These are phyloP conservation scores for Brettanomyces sp. DNA, from an alignment of 805 yeast species.

Conservation along the genomic window DNA sequence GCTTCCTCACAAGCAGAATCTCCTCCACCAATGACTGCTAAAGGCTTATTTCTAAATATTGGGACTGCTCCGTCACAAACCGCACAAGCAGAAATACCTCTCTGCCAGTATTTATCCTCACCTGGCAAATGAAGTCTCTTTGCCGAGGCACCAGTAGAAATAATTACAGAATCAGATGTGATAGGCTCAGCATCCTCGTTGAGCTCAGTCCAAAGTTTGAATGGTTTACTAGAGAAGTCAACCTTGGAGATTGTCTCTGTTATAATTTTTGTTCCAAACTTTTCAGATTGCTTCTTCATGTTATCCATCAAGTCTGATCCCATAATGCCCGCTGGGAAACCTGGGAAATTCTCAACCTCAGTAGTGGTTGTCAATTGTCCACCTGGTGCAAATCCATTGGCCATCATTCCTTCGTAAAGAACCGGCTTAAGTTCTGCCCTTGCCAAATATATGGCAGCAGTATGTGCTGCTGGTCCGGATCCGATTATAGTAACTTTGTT, in stretches of 20 bases:
- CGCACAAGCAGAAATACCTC: constrained; percentile 98
- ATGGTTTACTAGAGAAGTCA: constrained; percentile 80
- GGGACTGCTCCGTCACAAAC: constrained; percentile 99
- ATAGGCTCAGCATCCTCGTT: constrained; percentile 86
- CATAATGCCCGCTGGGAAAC: constrained; percentile 87
- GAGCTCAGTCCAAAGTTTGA: constrained; percentile 95
- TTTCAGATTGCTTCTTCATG: constrained; percentile 81
- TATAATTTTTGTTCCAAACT: constrained; percentile 88
- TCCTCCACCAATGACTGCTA: constrained; percentile 98
- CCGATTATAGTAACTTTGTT: constrained; percentile 84
- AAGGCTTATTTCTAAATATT: constrained; percentile 93
- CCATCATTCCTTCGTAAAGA: constrained; percentile 90
- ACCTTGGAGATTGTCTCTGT: constrained; percentile 93
- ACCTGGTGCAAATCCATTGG: constrained; percentile 98
- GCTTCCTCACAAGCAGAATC: constrained; percentile 99
- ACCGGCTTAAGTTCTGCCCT: constrained; percentile 95
- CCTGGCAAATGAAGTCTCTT: constrained; percentile 91
- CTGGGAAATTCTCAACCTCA: constrained; percentile 97
- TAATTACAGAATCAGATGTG: constrained; percentile 84
- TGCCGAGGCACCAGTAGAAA: constrained; percentile 98
- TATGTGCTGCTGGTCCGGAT: constrained; percentile 99
- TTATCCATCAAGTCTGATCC: constrained; percentile 87
- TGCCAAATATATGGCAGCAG: constrained; percentile 94
- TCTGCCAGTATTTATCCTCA: constrained; percentile 97
- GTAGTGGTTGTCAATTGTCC: constrained; percentile 99